A percentile compares a stretch with the other conserved stretches of the same genome.
Conservation (phyloP, 805 yeast species). For the Nematodospora valgi region DNA sequence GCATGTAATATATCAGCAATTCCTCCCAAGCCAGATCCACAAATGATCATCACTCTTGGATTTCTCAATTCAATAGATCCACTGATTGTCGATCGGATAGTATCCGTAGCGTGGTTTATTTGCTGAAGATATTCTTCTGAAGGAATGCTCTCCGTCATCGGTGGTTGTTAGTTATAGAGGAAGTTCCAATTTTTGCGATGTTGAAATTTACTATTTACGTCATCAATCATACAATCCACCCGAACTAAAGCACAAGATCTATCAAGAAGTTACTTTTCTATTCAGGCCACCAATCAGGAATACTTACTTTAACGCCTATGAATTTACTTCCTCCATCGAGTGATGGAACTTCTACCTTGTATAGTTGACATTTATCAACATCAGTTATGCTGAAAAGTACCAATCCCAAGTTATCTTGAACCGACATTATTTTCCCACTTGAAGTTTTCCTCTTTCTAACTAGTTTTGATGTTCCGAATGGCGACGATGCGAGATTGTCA, state of each 20-base stretch:
- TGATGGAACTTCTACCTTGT: conserved; percentile 26
- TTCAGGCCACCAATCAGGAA: conserved; percentile 73
- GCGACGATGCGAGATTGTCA: conserved; percentile 22
- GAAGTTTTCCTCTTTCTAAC: conserved; percentile 37
- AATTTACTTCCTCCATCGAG: conserved; percentile 17
- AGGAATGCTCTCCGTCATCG: conserved; percentile 11
- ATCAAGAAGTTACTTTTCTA: not conserved
- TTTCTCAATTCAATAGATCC: conserved; percentile 1
- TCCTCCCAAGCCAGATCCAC: conserved; percentile 95
- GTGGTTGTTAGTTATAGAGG: too few relatives aligned
- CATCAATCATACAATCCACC: too few relatives aligned
- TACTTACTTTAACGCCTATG: conserved; percentile 48
- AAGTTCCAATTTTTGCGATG: too few relatives aligned
- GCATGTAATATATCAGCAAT: conserved; percentile 54
- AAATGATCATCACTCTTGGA: conserved; percentile 75
- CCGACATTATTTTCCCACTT: conserved; percentile 59
- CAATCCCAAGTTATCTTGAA: conserved; percentile 61
- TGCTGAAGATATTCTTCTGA: conserved; percentile 14
- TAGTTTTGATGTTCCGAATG: conserved; percentile 33
- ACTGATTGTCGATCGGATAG: conserved; percentile 4
- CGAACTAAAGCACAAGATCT: too few relatives aligned
- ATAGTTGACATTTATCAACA: conserved; percentile 41
- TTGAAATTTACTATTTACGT: too few relatives aligned
- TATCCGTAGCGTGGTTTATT: conserved; percentile 10
- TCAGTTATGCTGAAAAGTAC: conserved; percentile 50